Evolutionary conservation across 2,329 filamentous ascomycete species (phyloP).

Genomic region (Cytospora chrysosperma): DNA sequence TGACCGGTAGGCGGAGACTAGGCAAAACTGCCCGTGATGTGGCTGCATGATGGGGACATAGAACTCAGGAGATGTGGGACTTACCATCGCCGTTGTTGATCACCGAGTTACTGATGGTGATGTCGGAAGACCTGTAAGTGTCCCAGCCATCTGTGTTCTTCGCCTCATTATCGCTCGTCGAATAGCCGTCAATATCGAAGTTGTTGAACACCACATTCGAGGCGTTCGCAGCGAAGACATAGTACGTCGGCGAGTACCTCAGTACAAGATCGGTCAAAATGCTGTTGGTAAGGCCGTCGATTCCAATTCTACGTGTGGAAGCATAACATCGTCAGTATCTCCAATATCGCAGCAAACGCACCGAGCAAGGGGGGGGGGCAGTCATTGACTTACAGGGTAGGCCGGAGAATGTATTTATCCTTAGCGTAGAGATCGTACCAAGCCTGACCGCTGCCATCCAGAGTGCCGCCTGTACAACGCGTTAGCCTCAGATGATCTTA

Average conservation of each 20-base stretch:
- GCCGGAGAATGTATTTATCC: constrained; percentile 57
- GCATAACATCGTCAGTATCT: constrained; percentile 2
- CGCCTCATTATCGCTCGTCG: constrained; percentile 48
- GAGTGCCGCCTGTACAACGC: constrained; percentile 29
- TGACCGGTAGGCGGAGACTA: background rate
- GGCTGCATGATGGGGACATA: background rate
- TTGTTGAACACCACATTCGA: constrained; percentile 60
- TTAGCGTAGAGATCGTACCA: constrained; percentile 64
- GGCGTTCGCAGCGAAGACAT: constrained; percentile 61
- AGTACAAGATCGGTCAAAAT: constrained; percentile 57
- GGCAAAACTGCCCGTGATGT: background rate
- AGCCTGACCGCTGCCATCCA: constrained; percentile 63
- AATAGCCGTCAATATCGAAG: constrained; percentile 58
- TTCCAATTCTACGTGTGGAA: constrained; percentile 41
- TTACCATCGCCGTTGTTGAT: constrained; percentile 64
- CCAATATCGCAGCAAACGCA: background rate
- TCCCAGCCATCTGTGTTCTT: constrained; percentile 68
- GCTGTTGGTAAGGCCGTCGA: constrained; percentile 56
- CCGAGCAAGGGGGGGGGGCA: too few species aligned
- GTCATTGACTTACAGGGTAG: constrained; percentile 43
- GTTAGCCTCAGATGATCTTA: constrained; percentile 9
- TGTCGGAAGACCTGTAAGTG: constrained; percentile 57
- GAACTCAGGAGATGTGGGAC: background rate
- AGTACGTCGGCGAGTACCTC: constrained; percentile 57
- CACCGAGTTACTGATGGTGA: constrained; percentile 62